Base-by-base conservation (phyloP, 2,329 filamentous ascomycete genomes). In the Hypoxylon sp. region DNA sequence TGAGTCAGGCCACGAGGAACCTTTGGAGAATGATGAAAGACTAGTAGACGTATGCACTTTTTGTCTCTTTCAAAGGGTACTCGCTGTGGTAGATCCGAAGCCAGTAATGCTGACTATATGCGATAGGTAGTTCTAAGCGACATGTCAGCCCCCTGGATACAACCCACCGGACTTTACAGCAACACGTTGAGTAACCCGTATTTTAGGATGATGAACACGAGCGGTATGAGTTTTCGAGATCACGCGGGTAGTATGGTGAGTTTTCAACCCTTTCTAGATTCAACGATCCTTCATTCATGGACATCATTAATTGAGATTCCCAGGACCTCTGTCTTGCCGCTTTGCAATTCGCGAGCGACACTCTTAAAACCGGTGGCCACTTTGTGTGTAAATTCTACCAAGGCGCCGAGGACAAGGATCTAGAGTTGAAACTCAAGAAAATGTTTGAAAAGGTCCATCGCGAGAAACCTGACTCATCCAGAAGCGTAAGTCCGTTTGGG, bases 381-480 rank as follows among this genome's bases (percentile, higher is more conserved):
- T 97, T 99, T 74, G 87, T 99, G 48, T 98, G 95, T 86, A 99
- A 99, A 80, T 99, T 97, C 80, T 99, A 98, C 79, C 93, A 97
- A 79, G 96, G 96, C 2, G 79, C 85, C 4, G 94, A 98, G 79
- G 95, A 98, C 76, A 94, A 92, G 80, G 83, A 82, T 1, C 81
- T 99, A 10, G 93, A 98, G 81, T 84, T 81, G 67, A 88, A 88
- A 73, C 83, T 99, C 43, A 93, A 88, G 77, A 88, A 85, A 52
- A 82, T 97, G 74, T 99, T 99, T 77, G 81, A 83, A 17, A 92
- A 88, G 72, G 96, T 99, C 1, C 85, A 91, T 74, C 86, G 94
- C 65, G 92, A 97, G 79, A 99, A 99, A 80, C 96, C 97, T 0
- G 92, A 97, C 61, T 92, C 94, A 5, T 98, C 95, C 38, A 87